phyloP scores from a whole-genome alignment of 1,284 basidiomycete species.

The Apiotrichum gamsii region DNA sequence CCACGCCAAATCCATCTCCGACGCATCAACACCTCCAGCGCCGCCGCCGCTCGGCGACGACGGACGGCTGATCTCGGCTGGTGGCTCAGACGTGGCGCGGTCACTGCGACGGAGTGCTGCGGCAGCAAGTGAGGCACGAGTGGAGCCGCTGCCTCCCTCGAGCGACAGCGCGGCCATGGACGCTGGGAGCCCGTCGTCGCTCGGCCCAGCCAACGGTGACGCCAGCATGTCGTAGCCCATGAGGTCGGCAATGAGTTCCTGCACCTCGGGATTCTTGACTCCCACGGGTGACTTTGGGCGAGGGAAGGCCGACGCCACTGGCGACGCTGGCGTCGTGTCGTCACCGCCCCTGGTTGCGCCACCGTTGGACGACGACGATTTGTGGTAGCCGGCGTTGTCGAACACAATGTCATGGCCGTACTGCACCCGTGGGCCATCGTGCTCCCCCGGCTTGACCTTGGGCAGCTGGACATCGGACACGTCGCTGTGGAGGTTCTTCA shows the following conservation, averaged over 20 bases:
- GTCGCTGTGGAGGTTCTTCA: conserved; percentile 13
- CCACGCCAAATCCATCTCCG: conserved; percentile 43
- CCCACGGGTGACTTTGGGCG: conserved; percentile 2
- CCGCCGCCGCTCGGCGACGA: conserved; percentile 6
- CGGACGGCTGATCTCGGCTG: conserved; percentile 11
- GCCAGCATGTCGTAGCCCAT: conserved; percentile 5
- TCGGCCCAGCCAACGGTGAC: background rate
- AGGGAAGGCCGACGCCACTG: conserved; percentile 7
- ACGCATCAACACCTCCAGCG: background rate
- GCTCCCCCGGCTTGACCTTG: conserved; percentile 49
- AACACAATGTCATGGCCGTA: conserved; percentile 57
- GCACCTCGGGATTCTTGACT: background rate
- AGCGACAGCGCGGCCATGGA: conserved; percentile 12
- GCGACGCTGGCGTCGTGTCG: background rate
- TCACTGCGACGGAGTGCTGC: conserved; percentile 3
- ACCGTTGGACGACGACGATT: too few species aligned
- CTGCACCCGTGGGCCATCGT: conserved; percentile 59
- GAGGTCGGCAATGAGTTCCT: conserved; percentile 14
- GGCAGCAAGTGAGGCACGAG: background rate
- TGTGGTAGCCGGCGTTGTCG: conserved; percentile 50
- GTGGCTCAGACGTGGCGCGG: conserved; percentile 14
- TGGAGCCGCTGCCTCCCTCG: background rate
- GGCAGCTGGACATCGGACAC: conserved; percentile 56
- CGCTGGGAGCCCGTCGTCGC: conserved; percentile 1
- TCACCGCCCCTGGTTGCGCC: too few species aligned